Evolutionary conservation across 2,329 filamentous ascomycete species (phyloP), one percentile per base, ranked within the genome.

Genomic region (Cladorrhinum sp.): DNA sequence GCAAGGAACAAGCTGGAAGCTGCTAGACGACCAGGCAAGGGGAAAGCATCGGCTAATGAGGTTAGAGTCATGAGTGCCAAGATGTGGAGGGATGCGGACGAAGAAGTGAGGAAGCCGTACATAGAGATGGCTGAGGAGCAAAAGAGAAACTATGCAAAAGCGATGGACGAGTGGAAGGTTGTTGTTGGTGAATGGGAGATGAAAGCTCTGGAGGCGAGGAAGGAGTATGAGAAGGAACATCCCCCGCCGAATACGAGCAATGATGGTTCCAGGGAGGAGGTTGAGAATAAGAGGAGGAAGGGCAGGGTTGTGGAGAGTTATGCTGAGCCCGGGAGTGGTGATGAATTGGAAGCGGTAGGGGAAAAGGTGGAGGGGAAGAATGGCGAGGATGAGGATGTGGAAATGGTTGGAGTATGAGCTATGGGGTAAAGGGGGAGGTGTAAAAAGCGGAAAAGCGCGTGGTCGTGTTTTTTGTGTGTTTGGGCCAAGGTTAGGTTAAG

Each of bases 11-110:
- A 76, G 53, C 90, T 88, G 69, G 86, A 89, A 63, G 84, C 87
- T 57, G 84, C 83, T n/a, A 84, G 88, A 26, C 82, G 83, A 59
- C 79, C 83, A 2, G 82, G 85, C 30, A 88, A 86, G 56, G 84
- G 85, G 10, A 88, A 88, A 66, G 78, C 86, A 0, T 81, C 84
- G 49, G 86, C 88, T 6, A 96, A 92, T 69, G 91, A 96, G 70
- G 90, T 98, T 59, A 90, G 95, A 33, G 85, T 87, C 55, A 91
- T 92, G 72, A 85, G 95, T 9, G 93, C 93, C 26, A 88, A 89
- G 71, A 93, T 95, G 87, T 99, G 95, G 95, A 91, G 89, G 67
- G 89, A 90, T 55, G 86, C 90, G 0, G 76, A 81, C 1, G 80
- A 86, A 5, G 89, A 90, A 50, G 83, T 86, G 67, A 91, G 89